Evolutionary conservation across 257 asterid genomes (phyloP).

Genomic region (Solanum stenotomum): DNA sequence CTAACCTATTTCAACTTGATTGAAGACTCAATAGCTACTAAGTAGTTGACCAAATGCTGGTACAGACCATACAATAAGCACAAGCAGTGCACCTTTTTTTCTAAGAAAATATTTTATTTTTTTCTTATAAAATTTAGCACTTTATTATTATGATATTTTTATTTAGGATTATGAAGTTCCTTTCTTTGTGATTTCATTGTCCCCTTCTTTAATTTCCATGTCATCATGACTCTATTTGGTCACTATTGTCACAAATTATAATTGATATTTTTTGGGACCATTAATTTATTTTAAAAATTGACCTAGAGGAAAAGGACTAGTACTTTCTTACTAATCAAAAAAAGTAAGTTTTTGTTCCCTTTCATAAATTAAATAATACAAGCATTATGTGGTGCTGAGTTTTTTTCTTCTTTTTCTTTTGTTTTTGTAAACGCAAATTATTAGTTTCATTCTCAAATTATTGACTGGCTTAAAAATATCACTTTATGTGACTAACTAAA

Average conservation of each 20-base stretch:
- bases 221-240: background rate
- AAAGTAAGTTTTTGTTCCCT: background rate
- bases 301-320: background rate
- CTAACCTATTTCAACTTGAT: too few relatives aligned
- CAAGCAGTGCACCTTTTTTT: background rate
- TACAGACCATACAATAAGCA: too few relatives aligned
- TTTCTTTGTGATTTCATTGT: background rate
- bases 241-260: background rate
- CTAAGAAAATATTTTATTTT: background rate
- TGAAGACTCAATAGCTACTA: too few relatives aligned
- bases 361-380: background rate
- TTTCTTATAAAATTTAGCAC: background rate
- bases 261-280: background rate
- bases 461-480: rapidly evolving
- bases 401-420: too few relatives aligned
- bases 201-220: background rate
- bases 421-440: background rate
- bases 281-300: background rate
- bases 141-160: background rate
- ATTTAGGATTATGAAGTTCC: background rate
- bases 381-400: background rate
- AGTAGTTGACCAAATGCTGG: too few relatives aligned
- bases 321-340: background rate
- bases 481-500: too few relatives aligned
- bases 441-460: too few relatives aligned